A percentile compares a stretch with the other conserved stretches of the same genome.
Conservation (phyloP, 139 green algal genomes). For the Micromonas pusilla region DNA sequence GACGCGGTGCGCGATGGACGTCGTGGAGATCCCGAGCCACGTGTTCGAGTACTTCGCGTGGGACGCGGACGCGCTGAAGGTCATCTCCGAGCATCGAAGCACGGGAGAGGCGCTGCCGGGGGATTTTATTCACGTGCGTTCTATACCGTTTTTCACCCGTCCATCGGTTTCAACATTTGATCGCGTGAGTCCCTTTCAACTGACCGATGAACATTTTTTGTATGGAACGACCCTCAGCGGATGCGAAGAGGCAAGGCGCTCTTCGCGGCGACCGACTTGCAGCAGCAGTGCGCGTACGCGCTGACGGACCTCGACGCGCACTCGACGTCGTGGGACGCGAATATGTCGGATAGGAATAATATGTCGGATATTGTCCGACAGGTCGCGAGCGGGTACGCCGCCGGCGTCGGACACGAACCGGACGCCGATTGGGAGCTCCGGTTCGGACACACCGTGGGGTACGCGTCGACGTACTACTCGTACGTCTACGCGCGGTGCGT, state of each 20-base stretch:
- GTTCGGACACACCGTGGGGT: conserved; percentile 69
- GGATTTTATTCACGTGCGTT: conserved; percentile 28
- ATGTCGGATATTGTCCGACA: too few species aligned
- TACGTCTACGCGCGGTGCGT: conserved; percentile 72
- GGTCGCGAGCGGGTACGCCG: too few species aligned
- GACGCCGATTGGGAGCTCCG: conserved; percentile 47
- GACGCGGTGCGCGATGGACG: conserved; percentile 68
- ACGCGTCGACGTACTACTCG: conserved; percentile 71
- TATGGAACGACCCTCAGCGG: too few species aligned
- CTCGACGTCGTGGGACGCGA: too few species aligned
- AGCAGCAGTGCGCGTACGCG: conserved; percentile 54
- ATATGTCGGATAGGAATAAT: too few species aligned
- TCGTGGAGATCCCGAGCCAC: conserved; percentile 83
- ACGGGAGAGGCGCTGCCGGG: conserved; percentile 29
- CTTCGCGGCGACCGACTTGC: conserved; percentile 56
- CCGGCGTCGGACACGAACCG: too few species aligned
- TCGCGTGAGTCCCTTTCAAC: too few species aligned
- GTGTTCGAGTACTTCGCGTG: conserved; percentile 68
- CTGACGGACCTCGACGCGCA: conserved; percentile 45
- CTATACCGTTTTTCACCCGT: too few species aligned
- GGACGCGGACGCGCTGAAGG: conserved; percentile 42
- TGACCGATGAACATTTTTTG: too few species aligned
- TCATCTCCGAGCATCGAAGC: conserved; percentile 31
- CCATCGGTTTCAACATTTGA: too few species aligned
- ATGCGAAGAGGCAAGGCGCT: too few species aligned